Conservation (phyloP, 2,329 filamentous ascomycete genomes). For the Diaporthe eres region DNA sequence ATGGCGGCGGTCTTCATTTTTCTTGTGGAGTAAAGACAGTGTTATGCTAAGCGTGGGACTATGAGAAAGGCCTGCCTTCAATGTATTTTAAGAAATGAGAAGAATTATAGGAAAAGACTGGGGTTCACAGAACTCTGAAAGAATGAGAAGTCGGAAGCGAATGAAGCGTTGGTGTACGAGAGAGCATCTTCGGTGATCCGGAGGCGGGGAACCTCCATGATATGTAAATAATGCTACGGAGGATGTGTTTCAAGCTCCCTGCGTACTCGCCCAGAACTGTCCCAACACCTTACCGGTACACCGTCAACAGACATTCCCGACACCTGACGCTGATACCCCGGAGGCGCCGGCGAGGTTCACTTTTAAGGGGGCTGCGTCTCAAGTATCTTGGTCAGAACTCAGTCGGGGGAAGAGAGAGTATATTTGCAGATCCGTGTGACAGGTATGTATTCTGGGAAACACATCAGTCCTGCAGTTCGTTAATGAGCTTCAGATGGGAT, state of each 20-base stretch:
- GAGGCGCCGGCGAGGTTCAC: background rate
- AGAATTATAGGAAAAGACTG: background rate
- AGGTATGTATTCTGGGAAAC: background rate
- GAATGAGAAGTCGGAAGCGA: background rate
- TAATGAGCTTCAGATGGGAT: background rate
- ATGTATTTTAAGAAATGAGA: background rate
- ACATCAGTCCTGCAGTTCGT: background rate
- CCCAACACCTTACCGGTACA: background rate
- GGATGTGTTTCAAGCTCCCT: background rate
- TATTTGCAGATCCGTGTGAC: background rate
- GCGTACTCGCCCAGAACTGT: background rate
- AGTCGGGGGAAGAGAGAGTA: background rate
- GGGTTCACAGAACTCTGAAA: slow-evolving; percentile 2
- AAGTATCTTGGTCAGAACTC: background rate
- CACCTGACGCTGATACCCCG: background rate
- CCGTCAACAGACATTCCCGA: background rate
- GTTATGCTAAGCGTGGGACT: no score
- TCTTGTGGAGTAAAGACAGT: no score
- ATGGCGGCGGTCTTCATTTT: slow-evolving; percentile 7
- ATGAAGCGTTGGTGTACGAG: background rate
- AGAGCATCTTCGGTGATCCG: no score
- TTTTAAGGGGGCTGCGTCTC: background rate
- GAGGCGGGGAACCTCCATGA: background rate
- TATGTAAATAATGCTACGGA: background rate
- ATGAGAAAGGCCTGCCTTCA: background rate